Conservation (phyloP, 306 rosid species). For the Vigna mungo region DNA sequence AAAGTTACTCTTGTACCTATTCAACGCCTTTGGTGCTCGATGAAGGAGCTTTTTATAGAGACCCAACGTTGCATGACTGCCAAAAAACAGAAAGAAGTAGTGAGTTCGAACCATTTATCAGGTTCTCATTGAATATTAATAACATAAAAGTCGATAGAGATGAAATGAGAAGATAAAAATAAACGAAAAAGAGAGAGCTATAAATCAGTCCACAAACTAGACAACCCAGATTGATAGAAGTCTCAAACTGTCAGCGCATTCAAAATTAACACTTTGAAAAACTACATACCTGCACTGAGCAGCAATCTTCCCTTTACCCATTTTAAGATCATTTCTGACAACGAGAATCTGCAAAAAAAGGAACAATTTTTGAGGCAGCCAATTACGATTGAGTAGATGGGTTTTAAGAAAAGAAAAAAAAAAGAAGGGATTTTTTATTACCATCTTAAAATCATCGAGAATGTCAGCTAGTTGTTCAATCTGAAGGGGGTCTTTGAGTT, state of each 20-base stretch:
- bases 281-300: slow-evolving; percentile 89
- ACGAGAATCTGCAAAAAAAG: slow-evolving; percentile 71
- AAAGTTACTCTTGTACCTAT: slow-evolving; percentile 54
- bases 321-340: slow-evolving; percentile 92
- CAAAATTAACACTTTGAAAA: slow-evolving; percentile 12
- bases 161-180: neutral
- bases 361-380: neutral
- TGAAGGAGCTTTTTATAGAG: slow-evolving; percentile 83
- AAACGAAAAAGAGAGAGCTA: slow-evolving; percentile 25
- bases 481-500: slow-evolving; percentile 68
- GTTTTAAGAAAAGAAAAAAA: neutral
- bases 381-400: slow-evolving; percentile 19
- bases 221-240: neutral
- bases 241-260: neutral
- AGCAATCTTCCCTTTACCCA: slow-evolving; percentile 98
- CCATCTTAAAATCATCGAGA: slow-evolving; percentile 92
- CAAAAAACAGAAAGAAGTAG: slow-evolving; percentile 26
- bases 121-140: neutral
- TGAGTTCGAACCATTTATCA: slow-evolving; percentile 10
- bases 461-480: slow-evolving; percentile 78
- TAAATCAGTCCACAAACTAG: neutral
- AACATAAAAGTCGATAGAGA: slow-evolving; percentile 3
- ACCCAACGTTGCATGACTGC: slow-evolving; percentile 92
- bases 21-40: slow-evolving; percentile 88
- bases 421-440: slow-evolving; percentile 21